Percentiles rank a stretch among this genome's conserved stretches.
Conservation (phyloP, 345 rosid genomes). For the Litchi chinensis region DNA sequence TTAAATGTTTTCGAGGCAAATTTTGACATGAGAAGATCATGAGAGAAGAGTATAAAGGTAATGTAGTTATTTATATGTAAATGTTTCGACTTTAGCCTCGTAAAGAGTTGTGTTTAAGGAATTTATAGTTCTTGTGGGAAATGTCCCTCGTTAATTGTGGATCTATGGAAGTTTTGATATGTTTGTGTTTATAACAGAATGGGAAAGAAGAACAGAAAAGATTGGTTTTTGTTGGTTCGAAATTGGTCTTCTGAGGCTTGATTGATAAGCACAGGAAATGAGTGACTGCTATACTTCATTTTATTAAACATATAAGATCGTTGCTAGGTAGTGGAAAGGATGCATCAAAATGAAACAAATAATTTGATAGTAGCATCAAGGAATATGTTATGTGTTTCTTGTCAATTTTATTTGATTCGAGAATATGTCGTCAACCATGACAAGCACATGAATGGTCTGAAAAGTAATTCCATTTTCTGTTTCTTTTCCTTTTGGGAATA, state of each 20-base stretch:
- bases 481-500: conserved; percentile 8
- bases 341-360: not conserved
- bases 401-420: not conserved
- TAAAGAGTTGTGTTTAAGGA: not conserved
- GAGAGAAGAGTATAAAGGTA: not conserved
- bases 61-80: too few species aligned
- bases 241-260: too few species aligned
- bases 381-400: not conserved
- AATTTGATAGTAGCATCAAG: not conserved
- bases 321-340: not conserved
- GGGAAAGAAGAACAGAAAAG: not conserved
- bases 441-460: conserved; percentile 8
- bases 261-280: too few species aligned
- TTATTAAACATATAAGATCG: too few species aligned
- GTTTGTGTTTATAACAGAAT: not conserved
- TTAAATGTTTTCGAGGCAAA: not conserved
- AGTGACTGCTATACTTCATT: too few species aligned
- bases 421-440: conserved; percentile 21
- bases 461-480: not conserved
- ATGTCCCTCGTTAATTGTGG: not conserved
- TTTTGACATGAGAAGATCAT: not conserved
- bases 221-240: too few species aligned
- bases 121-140: not conserved
- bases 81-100: not conserved
- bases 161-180: not conserved